phyloP scores from a whole-genome alignment of 345 rosid species.

The Rhodamnia argentea region DNA sequence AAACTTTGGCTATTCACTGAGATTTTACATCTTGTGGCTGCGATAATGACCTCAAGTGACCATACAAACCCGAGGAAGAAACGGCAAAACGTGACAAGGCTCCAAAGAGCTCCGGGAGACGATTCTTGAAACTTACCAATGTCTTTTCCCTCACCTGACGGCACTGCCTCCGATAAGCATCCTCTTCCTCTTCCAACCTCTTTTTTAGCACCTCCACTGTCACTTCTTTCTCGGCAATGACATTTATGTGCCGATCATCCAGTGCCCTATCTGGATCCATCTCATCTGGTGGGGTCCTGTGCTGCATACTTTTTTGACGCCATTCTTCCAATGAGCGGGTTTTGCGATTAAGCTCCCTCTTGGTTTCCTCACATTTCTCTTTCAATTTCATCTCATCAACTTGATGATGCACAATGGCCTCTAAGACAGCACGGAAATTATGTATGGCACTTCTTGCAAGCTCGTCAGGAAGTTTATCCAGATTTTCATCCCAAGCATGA shows the following conservation, averaged over 20 bases:
- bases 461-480: slow-evolving; percentile 58
- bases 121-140: slow-evolving; percentile 47
- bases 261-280: slow-evolving; percentile 32
- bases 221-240: slow-evolving; percentile 38
- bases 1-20: neutral
- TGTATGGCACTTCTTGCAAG: slow-evolving; percentile 53
- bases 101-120: slow-evolving; percentile 66
- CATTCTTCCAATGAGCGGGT: slow-evolving; percentile 55
- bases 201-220: slow-evolving; percentile 30
- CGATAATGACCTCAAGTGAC: slow-evolving; percentile 10
- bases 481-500: slow-evolving; percentile 45
- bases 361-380: slow-evolving; percentile 48
- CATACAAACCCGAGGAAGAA: slow-evolving; percentile 45
- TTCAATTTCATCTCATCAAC: slow-evolving; percentile 49
- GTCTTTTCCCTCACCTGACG: slow-evolving; percentile 84
- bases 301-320: slow-evolving; percentile 40
- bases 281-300: slow-evolving; percentile 33
- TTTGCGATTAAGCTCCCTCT: slow-evolving; percentile 46
- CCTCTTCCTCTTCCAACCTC: slow-evolving; percentile 63
- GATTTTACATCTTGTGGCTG: neutral
- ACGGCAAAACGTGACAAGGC: slow-evolving; percentile 40
- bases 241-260: slow-evolving; percentile 24
- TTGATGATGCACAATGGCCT: slow-evolving; percentile 54
- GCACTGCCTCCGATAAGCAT: slow-evolving; percentile 39
- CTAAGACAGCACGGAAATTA: slow-evolving; percentile 54